Percentiles rank a stretch among this genome's conserved stretches.
These are phyloP conservation scores for Fagopyrum homotropicum DNA, from an alignment of 148 eudicot species.

Conservation along the genomic window DNA sequence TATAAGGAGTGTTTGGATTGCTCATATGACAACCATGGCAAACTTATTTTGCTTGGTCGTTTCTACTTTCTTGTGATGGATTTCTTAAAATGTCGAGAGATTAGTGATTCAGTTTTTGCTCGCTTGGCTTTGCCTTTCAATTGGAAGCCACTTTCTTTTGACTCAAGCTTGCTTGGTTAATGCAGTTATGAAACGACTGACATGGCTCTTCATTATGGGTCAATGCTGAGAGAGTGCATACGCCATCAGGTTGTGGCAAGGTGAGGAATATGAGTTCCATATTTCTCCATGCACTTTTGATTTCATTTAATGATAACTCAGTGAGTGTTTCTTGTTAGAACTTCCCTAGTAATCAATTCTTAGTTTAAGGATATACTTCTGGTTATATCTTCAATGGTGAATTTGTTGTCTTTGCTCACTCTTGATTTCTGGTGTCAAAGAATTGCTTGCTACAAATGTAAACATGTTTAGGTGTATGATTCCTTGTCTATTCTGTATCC, in stretches of 20 bases:
- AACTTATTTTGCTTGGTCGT: not conserved
- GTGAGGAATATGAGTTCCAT: constrained; percentile 30
- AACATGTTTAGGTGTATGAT: not conserved
- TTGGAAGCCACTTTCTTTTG: not conserved
- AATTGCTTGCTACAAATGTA: not conserved
- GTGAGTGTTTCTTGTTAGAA: not conserved
- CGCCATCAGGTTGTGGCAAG: constrained; percentile 97
- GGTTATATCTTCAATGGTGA: not conserved
- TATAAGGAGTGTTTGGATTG: not conserved
- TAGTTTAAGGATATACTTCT: not conserved
- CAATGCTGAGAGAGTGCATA: constrained; percentile 98
- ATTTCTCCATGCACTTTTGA: no score
- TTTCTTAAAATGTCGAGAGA: not conserved
- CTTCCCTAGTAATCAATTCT: not conserved
- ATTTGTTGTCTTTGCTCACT: not conserved
- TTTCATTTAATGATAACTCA: not conserved
- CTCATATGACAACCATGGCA: not conserved
- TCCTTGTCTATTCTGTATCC: not conserved
- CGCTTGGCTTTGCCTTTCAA: not conserved
- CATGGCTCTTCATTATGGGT: constrained; percentile 90
- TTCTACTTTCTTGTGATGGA: not conserved
- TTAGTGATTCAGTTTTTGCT: not conserved
- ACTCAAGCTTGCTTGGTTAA: constrained; percentile 11
- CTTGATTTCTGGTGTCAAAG: not conserved
- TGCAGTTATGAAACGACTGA: constrained; percentile 76